Evolutionary conservation across 2,329 filamentous ascomycete species (phyloP), one percentile per base, ranked within the genome.

Genomic region (Apiospora malaysiana): DNA sequence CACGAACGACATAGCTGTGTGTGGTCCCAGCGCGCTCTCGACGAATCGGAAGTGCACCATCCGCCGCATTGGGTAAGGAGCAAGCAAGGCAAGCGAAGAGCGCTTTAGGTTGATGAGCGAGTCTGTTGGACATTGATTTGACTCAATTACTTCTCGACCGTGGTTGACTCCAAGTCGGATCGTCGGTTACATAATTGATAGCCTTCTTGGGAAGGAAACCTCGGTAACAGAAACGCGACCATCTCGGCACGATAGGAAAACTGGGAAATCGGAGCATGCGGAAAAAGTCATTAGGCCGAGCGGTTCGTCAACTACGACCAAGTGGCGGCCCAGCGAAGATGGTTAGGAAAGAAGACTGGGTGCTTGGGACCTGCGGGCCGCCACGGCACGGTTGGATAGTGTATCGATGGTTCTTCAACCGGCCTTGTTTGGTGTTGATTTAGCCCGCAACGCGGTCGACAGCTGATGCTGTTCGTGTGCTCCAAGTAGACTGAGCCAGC

Each of bases 331-430:
- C 51, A 37, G 16, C n/a, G 27, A 37, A 59, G 18, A 59, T 37
- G 14, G 27, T 10, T 59, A 37, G 51, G 21, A 59, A 4, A 25
- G 16, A 1, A 21, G 14, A 32, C 23, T 23, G 7, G n/a, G 46
- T n/a, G n/a, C 47, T 16, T 40, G 40, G 56, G 32, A n/a, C 32
- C 56, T 40, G 21, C 56, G 56, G 56, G 56, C 56, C 56, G 56
- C 56, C 56, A 40, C 56, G 56, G 56, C 27, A 63, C 56, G 56
- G 56, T 63, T 63, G 56, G 56, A 63, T 63, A 40, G 56, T 63
- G 56, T 63, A 10, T 63, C 21, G 56, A 63, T 40, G 56, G 56
- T 14, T 14, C 27, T 63, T 63, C 32, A 21, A n/a, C 32, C 32
- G 56, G 32, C n/a, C 9, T 18, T 40, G 32, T 63, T 40, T 40